phyloP scores from a whole-genome alignment of 129 eudicot species.

The Dittrichia graveolens region DNA sequence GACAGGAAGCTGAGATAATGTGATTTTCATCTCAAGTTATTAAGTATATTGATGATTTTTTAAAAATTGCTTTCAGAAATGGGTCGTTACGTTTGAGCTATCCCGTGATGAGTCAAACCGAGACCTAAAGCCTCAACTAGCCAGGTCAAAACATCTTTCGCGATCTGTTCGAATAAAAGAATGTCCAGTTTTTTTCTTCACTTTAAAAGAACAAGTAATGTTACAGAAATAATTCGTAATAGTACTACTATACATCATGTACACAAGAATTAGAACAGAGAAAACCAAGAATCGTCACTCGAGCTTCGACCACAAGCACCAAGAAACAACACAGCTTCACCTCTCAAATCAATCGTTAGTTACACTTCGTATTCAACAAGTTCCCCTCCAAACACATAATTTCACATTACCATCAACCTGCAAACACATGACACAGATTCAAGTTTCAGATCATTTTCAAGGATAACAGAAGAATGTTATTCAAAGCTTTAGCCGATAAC shows the following conservation, averaged over 20 bases:
- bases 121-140: too few relatives aligned
- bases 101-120: too few relatives aligned
- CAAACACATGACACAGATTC: slow-evolving; percentile 16
- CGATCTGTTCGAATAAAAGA: not conserved
- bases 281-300: slow-evolving; percentile 28
- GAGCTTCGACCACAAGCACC: slow-evolving; percentile 30
- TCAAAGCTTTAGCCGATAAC: too few relatives aligned
- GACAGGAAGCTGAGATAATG: too few relatives aligned
- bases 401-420: slow-evolving; percentile 43
- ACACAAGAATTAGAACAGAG: slow-evolving; percentile 49
- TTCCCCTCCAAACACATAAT: not conserved
- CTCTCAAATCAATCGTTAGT: slow-evolving; percentile 48
- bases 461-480: too few relatives aligned
- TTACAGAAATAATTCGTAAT: slow-evolving; percentile 38
- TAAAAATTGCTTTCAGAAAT: too few relatives aligned
- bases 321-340: slow-evolving; percentile 33
- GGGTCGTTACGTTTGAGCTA: too few relatives aligned
- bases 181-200: slow-evolving; percentile 37
- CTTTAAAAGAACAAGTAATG: slow-evolving; percentile 42
- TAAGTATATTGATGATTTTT: too few relatives aligned
- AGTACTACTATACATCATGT: slow-evolving; percentile 52
- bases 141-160: too few relatives aligned
- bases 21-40: too few relatives aligned
- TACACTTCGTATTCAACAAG: slow-evolving; percentile 12
- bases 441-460: not conserved